Conservation (phyloP, 2,329 filamentous ascomycete genomes). For the Pestalotiopsis sp. region DNA sequence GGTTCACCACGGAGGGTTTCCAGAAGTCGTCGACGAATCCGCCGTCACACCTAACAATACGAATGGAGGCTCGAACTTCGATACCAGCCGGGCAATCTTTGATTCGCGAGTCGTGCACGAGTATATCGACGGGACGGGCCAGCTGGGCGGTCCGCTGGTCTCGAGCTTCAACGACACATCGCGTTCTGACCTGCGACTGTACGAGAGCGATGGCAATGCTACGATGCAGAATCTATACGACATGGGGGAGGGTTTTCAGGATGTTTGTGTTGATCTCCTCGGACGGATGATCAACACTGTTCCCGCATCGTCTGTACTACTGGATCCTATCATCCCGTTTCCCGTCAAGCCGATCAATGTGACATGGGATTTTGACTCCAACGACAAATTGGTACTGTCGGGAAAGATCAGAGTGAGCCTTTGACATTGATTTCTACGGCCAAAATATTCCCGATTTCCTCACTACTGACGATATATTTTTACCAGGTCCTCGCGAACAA, state of each 20-base stretch:
- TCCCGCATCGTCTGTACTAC: conserved; percentile 22
- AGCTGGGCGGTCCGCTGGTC: conserved; percentile 25
- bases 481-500: conserved; percentile 20
- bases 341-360: conserved; percentile 29
- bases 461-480: neutral
- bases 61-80: conserved; percentile 27
- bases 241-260: conserved; percentile 23
- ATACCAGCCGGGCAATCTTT: conserved; percentile 23
- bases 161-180: conserved; percentile 28
- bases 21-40: conserved; percentile 22
- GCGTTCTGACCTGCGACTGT: conserved; percentile 30
- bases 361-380: conserved; percentile 24
- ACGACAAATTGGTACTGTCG: conserved; percentile 19
- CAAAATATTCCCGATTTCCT: neutral
- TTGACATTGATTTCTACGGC: neutral
- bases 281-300: conserved; percentile 31
- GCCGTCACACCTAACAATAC: conserved; percentile 24
- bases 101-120: conserved; percentile 26
- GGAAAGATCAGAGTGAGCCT: conserved; percentile 26
- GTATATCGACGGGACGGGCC: conserved; percentile 27
- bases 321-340: conserved; percentile 23
- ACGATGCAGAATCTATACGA: conserved; percentile 29
- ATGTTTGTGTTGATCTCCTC: conserved; percentile 26
- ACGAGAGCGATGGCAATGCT: conserved; percentile 28
- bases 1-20: conserved; percentile 29